phyloP scores from a whole-genome alignment of 164 flowering plant genomes.

The Malania oleifera region DNA sequence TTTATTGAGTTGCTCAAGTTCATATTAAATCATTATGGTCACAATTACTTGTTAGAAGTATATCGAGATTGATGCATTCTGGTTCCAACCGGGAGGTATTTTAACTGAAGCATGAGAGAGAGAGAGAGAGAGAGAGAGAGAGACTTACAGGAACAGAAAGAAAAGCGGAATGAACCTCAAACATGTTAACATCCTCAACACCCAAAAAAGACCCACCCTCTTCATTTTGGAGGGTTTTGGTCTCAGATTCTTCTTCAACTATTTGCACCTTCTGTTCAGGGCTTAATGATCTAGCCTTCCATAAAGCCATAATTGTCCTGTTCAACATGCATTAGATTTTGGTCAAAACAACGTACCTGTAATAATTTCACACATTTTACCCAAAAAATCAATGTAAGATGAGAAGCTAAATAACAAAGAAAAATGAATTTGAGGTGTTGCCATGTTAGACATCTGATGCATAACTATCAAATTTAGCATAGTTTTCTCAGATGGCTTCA shows the following conservation, averaged over 20 bases:
- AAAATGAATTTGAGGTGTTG: too few species aligned
- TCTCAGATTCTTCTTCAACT: slow-evolving; percentile 73
- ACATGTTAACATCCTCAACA: slow-evolving; percentile 70
- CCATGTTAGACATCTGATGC: too few species aligned
- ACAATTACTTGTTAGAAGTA: too few species aligned
- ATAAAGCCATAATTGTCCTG: slow-evolving; percentile 94
- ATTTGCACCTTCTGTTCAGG: slow-evolving; percentile 94
- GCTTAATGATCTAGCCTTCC: slow-evolving; percentile 82
- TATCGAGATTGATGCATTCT: too few species aligned
- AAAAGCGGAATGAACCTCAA: slow-evolving; percentile 60
- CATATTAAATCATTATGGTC: too few species aligned
- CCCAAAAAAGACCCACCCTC: slow-evolving; percentile 77
- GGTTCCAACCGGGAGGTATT: too few species aligned
- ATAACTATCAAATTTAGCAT: too few species aligned
- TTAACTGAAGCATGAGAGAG: too few species aligned
- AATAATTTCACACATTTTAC: not conserved
- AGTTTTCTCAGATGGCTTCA: too few species aligned
- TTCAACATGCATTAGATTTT: slow-evolving; percentile 8
- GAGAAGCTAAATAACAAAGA: too few species aligned
- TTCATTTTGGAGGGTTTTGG: slow-evolving; percentile 58
- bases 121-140: slow-evolving; percentile 24
- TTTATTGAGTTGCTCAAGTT: too few species aligned
- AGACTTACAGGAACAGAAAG: slow-evolving; percentile 68
- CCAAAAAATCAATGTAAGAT: too few species aligned
- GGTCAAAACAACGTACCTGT: not conserved